Base-by-base conservation (phyloP, 108 stramenopile species). In the Skeletonema marinoi region DNA sequence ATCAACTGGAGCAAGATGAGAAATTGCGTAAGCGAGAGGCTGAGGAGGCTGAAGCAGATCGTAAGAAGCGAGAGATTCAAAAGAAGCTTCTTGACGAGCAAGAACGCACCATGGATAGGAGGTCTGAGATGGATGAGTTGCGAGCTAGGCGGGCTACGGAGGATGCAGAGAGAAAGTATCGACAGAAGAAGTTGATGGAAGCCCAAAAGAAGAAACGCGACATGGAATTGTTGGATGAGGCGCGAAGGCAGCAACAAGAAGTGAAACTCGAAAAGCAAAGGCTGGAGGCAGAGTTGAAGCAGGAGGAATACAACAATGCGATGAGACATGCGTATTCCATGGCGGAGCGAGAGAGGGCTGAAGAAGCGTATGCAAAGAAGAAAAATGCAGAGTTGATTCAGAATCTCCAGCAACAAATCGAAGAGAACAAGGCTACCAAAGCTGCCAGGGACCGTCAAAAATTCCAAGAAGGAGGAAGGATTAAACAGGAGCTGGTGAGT, bases 121-220 rank as follows among this genome's bases (percentile, higher is more conserved):
- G 74, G n/a, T 81, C 89, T n/a, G 92, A 94, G 71, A 69, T 94
- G 36, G 92, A 94, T 64, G 93, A 92, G 78, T 74, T 94, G 32
- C 86, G 92, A 39, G 93, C 90, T 21, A 60, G 93, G 42, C 86
- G 93, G 35, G 90, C 92, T 11, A 77, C 78, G 19, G 92, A 93
- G 65, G 89, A 88, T 35, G 78, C 83, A 56, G 92, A 91, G 66
- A 62, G 90, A 50, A 72, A 66, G 35, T 81, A 70, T 19, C 72
- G 89, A 56, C 74, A 81, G 61, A 70, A 71, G 36, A 84, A 87
- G 64, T 78, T 81, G 25, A 32, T 61, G 65, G 86, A 88, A 65
- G 90, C 90, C 11, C 80, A 87, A 62, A 90, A 82, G 59, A 68
- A 70, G 67, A 86, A 78, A 51, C 65, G 74, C 31, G 86, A 86